Evolutionary conservation across 441 rosid species (phyloP).

Genomic region (Raphanus hybrid): DNA sequence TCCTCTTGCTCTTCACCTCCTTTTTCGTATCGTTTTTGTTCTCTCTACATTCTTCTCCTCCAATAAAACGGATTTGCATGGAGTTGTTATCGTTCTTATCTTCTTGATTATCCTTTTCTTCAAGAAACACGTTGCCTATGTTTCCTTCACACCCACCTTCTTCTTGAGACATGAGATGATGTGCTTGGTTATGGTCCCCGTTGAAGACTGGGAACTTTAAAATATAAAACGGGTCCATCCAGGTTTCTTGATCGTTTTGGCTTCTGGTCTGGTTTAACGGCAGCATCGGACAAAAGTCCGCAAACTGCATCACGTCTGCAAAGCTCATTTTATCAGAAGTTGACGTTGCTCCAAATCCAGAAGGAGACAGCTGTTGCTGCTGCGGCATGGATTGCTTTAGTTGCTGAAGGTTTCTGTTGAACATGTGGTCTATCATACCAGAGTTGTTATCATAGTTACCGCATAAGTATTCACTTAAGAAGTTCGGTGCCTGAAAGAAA

Average conservation of each 20-base stretch:
- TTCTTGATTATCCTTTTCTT: constrained; percentile 50
- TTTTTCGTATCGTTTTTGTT: constrained; percentile 33
- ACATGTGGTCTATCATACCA: constrained; percentile 67
- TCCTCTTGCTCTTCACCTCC: constrained; percentile 68
- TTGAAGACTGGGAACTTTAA: constrained; percentile 83
- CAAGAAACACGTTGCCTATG: constrained; percentile 34
- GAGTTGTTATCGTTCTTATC: constrained; percentile 49
- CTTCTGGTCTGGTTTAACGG: constrained; percentile 61
- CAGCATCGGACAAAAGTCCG: constrained; percentile 81
- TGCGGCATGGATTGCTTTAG: constrained; percentile 52
- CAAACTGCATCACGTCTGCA: constrained; percentile 88
- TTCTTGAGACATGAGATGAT: constrained; percentile 46
- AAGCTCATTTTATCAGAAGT: constrained; percentile 75
- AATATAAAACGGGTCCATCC: constrained; percentile 81
- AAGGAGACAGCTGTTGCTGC: constrained; percentile 49
- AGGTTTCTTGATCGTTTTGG: constrained; percentile 70
- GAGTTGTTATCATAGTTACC: constrained; percentile 43
- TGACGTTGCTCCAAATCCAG: constrained; percentile 51
- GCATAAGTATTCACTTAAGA: constrained; percentile 41
- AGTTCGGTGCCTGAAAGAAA: constrained; percentile 47
- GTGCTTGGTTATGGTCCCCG: constrained; percentile 55
- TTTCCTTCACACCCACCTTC: constrained; percentile 42
- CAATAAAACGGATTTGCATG: constrained; percentile 57
- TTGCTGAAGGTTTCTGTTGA: constrained; percentile 51
- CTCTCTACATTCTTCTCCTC: constrained; percentile 39